Evolutionary conservation across 768 basidiomycete species (phyloP).

Genomic region (Filobasidium wieringae): DNA sequence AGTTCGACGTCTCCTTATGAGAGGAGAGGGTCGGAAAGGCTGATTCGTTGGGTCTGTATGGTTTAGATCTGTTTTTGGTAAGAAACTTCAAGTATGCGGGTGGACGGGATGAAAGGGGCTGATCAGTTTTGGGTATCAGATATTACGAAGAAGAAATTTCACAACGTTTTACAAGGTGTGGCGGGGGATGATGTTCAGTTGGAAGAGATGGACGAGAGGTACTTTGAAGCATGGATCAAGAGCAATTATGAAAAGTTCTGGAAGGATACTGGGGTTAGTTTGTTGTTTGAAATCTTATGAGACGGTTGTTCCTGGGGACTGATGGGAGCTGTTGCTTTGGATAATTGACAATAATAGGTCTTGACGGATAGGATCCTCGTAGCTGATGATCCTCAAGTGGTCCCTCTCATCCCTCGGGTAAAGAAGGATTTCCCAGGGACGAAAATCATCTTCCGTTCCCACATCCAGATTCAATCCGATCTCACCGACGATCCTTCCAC

Average conservation of each 20-base stretch:
- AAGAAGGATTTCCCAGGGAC: constrained; percentile 68
- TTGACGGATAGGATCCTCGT: constrained; percentile 57
- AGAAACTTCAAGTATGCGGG: too few relatives aligned
- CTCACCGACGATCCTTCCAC: constrained; percentile 69
- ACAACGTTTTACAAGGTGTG: constrained; percentile 67
- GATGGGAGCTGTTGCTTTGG: too few relatives aligned
- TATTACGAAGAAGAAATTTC: constrained; percentile 50
- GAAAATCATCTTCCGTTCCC: constrained; percentile 85
- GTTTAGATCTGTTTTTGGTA: not conserved
- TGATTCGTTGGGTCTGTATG: not conserved
- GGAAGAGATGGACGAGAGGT: constrained; percentile 62
- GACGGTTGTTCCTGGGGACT: not conserved
- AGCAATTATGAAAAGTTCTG: constrained; percentile 66
- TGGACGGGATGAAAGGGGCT: constrained; percentile 64
- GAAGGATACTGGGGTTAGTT: constrained; percentile 54
- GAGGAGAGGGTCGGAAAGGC: not conserved
- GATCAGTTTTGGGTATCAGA: constrained; percentile 51
- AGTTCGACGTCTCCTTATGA: not conserved
- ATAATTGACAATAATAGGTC: too few relatives aligned
- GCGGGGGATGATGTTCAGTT: constrained; percentile 65
- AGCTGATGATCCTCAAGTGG: constrained; percentile 58
- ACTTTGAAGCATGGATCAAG: constrained; percentile 57
- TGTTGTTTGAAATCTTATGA: too few relatives aligned
- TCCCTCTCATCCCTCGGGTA: constrained; percentile 86
- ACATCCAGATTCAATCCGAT: constrained; percentile 73